Base-by-base conservation (phyloP, 208 protist species). In the Sergeia podlipaevii region DNA sequence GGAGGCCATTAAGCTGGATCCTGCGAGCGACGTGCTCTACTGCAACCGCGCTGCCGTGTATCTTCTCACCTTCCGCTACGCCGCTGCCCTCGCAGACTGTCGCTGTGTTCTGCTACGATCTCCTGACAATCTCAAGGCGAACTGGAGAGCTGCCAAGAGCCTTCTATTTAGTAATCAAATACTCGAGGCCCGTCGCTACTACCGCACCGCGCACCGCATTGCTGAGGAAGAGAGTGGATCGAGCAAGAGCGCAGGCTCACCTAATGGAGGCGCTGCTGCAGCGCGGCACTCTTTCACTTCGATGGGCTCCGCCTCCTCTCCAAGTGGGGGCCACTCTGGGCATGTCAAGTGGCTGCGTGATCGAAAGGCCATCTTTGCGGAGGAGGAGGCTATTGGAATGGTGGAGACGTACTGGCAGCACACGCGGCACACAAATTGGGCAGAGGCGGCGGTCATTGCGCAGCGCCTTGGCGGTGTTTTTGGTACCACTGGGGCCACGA, bases 11-110 rank as follows among this genome's bases (percentile, higher is more conserved):
- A 63, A 70, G 38, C 43, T 71, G 1, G 60, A 76, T 29, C 77
- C 74, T n/a, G 17, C 18, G 23, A 79, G 73, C 51, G 72, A 70
- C 52, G 45, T 77, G 26, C 15, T 91, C 28, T 65, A 71, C 46
- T 81, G 75, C 28, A 95, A 96, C 53, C 76, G 88, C 8, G 77
- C 88, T 7, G 76, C 77, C 18, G 85, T 75, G 2, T 86, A 89
- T 51, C 59, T 93, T 15, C 63, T 86, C 29, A 51, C 67, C 2
- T 77, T 71, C 42, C 63, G 77, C 30, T 91, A 88, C 56, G 41
- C 67, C 3, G 66, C 70, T 8, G 80, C 85, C 0, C 54, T 89
- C 20, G 73, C 72, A 39, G 89, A 95, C 51, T 87, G 80, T 60
- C 62, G 74, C 18, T 73, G 66, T 41, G 77, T 85, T 10, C 33